phyloP scores from a whole-genome alignment of 257 asterid species.

The Lycium ferocissimum region DNA sequence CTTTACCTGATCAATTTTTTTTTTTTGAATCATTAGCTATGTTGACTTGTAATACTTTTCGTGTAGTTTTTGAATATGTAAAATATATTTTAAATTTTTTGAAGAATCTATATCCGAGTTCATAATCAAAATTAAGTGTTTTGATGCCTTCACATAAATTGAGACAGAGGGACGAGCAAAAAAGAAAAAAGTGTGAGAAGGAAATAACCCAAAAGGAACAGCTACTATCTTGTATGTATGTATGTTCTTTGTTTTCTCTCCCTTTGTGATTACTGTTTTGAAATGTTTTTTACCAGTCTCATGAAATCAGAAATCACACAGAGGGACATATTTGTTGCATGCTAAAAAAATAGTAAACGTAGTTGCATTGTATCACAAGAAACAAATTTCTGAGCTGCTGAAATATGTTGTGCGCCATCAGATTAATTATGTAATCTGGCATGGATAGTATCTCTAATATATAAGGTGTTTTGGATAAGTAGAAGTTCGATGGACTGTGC shows the following conservation, averaged over 20 bases:
- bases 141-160: too few relatives aligned
- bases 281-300: neutral
- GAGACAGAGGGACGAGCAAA: too few relatives aligned
- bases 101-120: too few relatives aligned
- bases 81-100: too few relatives aligned
- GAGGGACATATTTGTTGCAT: neutral
- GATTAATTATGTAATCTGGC: neutral
- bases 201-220: slow-evolving; percentile 20
- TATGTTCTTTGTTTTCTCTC: neutral
- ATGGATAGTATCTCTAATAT: neutral
- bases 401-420: neutral
- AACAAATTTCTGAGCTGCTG: neutral
- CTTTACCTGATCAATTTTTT: too few relatives aligned
- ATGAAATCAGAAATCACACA: slow-evolving; percentile 1
- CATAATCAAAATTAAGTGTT: too few relatives aligned
- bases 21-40: too few relatives aligned
- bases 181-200: neutral
- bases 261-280: neutral
- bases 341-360: neutral
- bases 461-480: neutral
- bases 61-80: too few relatives aligned
- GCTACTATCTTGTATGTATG: neutral
- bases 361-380: slow-evolving; percentile 14
- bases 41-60: too few relatives aligned
- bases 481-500: neutral